Evolutionary conservation across 495 filamentous ascomycete genomes (phyloP), one percentile per base, ranked within the genome.

Genomic region (Penicillium verhagenii): DNA sequence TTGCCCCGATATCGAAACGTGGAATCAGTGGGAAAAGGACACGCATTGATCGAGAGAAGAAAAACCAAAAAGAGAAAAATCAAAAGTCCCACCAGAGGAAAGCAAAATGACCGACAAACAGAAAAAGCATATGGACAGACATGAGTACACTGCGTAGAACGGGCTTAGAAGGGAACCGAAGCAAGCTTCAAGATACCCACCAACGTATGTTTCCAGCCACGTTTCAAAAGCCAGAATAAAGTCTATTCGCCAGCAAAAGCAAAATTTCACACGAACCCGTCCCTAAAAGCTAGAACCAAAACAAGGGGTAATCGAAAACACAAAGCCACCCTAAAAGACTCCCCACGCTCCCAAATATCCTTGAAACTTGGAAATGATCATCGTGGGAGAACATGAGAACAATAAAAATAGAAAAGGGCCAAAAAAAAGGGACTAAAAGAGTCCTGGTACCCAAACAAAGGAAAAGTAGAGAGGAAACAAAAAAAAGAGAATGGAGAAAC

Each of bases 261-360:
- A 44, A 39, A 23, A 46, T 33, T 20, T n/a, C n/a, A n/a, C 21
- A 57, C n/a, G 18, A 47, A 9, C 19, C 39, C 19, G 24, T 18
- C 26, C 49, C 26, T 37, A 2, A 28, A 44, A 28, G 23, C 40
- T 49, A 28, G 50, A 49, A 53, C 51, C 35, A 49, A 33, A 54
- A 66, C 45, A 48, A 55, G 16, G 29, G 38, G 57, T 52, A 53
- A 58, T 59, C 63, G 55, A 61, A 59, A 50, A 23, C 29, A 50
- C 11, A 50, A 38, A 39, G 35, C 67, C 67, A 52, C 64, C 64
- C 61, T 52, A 35, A 14, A 59, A 53, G 42, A 45, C 42, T 63
- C 61, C 66, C 55, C 55, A 52, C 56, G 56, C 51, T 59, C 58
- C 29, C 60, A 56, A 66, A 53, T 54, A 52, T 44, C 39, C 42